Evolutionary conservation across 306 rosid species (phyloP).

Genomic region (Quercus bicolor): DNA sequence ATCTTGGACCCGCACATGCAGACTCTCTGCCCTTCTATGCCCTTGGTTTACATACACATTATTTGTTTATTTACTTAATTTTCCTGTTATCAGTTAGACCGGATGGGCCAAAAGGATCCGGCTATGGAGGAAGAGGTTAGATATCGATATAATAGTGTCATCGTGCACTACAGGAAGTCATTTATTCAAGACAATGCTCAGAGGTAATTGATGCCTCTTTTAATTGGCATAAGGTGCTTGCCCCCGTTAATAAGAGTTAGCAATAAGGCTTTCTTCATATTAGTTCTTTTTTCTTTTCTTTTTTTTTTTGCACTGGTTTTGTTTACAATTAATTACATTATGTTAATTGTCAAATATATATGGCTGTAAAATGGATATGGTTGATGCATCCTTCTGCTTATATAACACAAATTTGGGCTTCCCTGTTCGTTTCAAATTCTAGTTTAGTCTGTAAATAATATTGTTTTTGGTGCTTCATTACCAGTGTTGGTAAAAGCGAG

Average conservation of each 20-base stretch:
- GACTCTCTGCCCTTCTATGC: background rate
- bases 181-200: constrained; percentile 82
- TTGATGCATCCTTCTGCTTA: background rate
- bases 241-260: background rate
- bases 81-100: constrained; percentile 57
- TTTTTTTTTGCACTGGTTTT: too few relatives aligned
- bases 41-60: constrained; percentile 4
- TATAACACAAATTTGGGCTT: background rate
- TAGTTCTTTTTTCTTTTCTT: background rate
- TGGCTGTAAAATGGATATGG: background rate
- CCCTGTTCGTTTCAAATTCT: background rate
- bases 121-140: constrained; percentile 78
- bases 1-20: background rate
- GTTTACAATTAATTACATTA: background rate
- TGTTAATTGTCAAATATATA: background rate
- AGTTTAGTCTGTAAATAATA: background rate
- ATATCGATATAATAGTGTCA: constrained; percentile 72
- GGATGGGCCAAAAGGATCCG: constrained; percentile 73
- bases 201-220: constrained; percentile 46
- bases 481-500: background rate
- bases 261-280: background rate
- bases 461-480: background rate
- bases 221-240: background rate
- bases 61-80: constrained; percentile 16
- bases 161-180: constrained; percentile 80